Base-by-base conservation (phyloP, 352 stramenopile genomes). In the Phytophthora syringae region DNA sequence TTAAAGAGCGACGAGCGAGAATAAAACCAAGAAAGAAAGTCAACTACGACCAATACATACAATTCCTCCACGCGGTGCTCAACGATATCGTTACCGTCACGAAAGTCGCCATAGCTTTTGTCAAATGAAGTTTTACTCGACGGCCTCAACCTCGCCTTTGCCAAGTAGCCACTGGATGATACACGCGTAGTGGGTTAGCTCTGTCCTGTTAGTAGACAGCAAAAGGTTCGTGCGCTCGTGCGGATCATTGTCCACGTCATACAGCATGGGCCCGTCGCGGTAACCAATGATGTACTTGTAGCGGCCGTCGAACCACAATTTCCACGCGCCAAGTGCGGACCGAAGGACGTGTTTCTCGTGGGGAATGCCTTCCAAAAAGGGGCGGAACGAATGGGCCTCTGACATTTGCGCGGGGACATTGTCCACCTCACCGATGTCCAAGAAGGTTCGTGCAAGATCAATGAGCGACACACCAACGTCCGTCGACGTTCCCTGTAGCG, bases 211-310 rank as follows among this genome's bases (percentile, higher is more conserved):
- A 2, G 56, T 65, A 5, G 61, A 60, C 21, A 48, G 21, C 18
- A 76, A 32, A 25, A 77, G 54, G 21, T 74, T 77, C 10, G 45
- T 59, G 25, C 69, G 69, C 40, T 77, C 69, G 20, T 64, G 61
- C n/a, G 69, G 69, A 51, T 77, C 69, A 11, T 28, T 61, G 30
- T 76, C 64, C 40, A 76, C 43, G 13, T 74, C 69, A 47, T 67
- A 77, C 1, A 77, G 53, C 59, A 64, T 71, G 5, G 60, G 51
- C 18, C 67, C 69, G 27, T 76, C 64, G 34, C 57, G 70, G 39
- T 74, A 77, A 47, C 69, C 69, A 27, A 66, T 73, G 13, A 77
- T 54, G 49, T 64, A 73, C 34, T 77, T 77, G 58, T 72, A 77
- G 58, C 69, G 69, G 18, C 69, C 64, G 16, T 74, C 64, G 39